Base-by-base conservation (phyloP, 306 rosid species). In the Lablab purpureus region DNA sequence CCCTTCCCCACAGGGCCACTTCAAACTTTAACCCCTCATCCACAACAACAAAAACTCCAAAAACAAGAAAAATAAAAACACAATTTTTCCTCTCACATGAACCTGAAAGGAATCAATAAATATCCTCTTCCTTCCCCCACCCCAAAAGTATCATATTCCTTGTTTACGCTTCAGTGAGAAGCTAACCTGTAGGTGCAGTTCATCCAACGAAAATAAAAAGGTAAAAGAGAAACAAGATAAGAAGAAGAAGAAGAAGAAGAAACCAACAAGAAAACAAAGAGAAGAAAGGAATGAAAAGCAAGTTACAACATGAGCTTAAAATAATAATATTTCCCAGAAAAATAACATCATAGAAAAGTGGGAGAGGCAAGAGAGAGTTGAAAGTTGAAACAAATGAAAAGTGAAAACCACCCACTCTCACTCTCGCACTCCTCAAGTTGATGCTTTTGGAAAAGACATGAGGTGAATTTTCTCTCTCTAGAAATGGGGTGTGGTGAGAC, bases 161-260 rank as follows among this genome's bases (percentile, higher is more conserved):
- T 28, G 78, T 73, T 74, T 74, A 78, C 87, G 89, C 92, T 89
- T 93, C 81, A 67, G 85, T 55, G 72, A 49, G 87, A 93, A 93
- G 91, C 87, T 83, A 78, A 76, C 28, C 87, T 81, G 75, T 77
- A 50, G 77, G 75, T 77, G 82, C 52, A 88, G 85, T 80, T 84
- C 80, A 86, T 56, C 70, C 47, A 75, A 78, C 56, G 32, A 76
- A 69, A 10, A 40, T 40, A 40, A 40, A 40, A 40, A 40, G 45
- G 45, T 8, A 40, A 81, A 71, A 59, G 21, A 63, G 32, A 63
- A 47, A 54, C 27, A 34, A 66, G 65, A 75, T 63, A 63, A 75
- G 30, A 18, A 17, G 9, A 69, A 56, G 43, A 37, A 56, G 43
- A 37, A 40, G 49, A 74, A 50, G 49, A 74, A 50, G 4, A 19